Conservation (phyloP, 768 basidiomycete species). For the Podaxis pistillaris region DNA sequence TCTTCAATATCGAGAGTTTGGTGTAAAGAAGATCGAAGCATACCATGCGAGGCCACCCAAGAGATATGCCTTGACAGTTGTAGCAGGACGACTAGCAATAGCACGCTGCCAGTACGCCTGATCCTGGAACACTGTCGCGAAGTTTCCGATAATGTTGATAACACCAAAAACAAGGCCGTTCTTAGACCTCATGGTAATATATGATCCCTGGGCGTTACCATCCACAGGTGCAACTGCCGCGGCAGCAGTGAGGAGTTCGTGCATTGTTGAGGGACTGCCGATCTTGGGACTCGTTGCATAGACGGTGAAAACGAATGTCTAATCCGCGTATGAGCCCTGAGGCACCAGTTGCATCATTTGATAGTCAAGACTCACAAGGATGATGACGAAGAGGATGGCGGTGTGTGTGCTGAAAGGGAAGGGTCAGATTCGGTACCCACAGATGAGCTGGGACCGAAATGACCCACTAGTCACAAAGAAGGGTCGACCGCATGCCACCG, state of each 20-base stretch:
- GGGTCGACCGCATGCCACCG: conserved; percentile 83
- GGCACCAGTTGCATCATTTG: neutral
- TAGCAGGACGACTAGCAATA: conserved; percentile 80
- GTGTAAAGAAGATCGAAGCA: conserved; percentile 15
- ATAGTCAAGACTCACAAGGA: conserved; percentile 45
- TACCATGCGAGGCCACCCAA: conserved; percentile 88
- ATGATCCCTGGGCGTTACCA: conserved; percentile 85
- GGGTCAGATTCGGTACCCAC: neutral
- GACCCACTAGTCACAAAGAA: conserved; percentile 82
- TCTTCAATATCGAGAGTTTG: neutral
- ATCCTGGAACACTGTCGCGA: conserved; percentile 54
- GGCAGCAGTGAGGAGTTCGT: conserved; percentile 67
- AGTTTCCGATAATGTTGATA: conserved; percentile 87
- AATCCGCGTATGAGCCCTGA: neutral
- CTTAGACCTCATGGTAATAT: conserved; percentile 78
- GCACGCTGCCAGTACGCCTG: conserved; percentile 93
- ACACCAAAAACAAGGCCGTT: conserved; percentile 81
- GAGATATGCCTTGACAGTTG: conserved; percentile 89
- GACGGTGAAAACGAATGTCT: conserved; percentile 68
- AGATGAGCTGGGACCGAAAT: neutral
- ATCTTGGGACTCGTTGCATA: conserved; percentile 81
- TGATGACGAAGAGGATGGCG: conserved; percentile 81
- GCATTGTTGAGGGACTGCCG: conserved; percentile 76
- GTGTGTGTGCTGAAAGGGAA: conserved; percentile 69
- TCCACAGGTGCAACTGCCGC: conserved; percentile 56